Percentiles rank a stretch among this genome's conserved stretches.
Evolutionary conservation across 1,284 basidiomycete genomes (phyloP).

Genomic region (Exobasidium cylindrosporum): DNA sequence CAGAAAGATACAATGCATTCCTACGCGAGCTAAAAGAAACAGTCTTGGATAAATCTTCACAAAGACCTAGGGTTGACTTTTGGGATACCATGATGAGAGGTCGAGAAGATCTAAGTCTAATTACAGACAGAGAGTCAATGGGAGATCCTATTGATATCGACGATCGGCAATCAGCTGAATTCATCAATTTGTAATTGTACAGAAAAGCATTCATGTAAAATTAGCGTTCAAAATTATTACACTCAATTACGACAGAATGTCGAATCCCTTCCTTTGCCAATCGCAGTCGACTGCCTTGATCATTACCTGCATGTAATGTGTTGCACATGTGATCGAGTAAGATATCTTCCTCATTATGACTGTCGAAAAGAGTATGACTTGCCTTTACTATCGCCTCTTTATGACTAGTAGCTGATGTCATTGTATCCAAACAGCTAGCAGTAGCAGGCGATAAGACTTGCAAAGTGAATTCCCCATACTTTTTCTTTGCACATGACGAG

Average conservation of each 20-base stretch:
- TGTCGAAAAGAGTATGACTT: too few relatives aligned
- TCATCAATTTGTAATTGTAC: slow-evolving; percentile 12
- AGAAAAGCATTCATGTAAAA: too few relatives aligned
- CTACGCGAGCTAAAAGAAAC: slow-evolving; percentile 13
- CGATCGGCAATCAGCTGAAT: slow-evolving; percentile 13
- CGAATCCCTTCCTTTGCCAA: too few relatives aligned
- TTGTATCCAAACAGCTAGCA: neutral
- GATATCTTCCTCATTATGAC: too few relatives aligned
- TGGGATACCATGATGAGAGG: slow-evolving; percentile 14
- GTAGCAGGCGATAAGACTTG: neutral
- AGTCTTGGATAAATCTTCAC: neutral
- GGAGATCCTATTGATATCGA: neutral
- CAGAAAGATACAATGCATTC: slow-evolving; percentile 8
- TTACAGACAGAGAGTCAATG: slow-evolving; percentile 14
- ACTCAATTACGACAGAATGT: too few relatives aligned
- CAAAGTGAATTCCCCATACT: neutral
- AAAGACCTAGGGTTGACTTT: slow-evolving; percentile 5
- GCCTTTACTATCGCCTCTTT: neutral
- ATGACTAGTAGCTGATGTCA: neutral
- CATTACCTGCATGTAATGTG: too few relatives aligned
- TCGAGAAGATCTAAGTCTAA: slow-evolving; percentile 8
- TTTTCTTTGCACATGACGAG: neutral
- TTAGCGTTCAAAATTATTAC: too few relatives aligned
- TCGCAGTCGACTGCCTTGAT: too few relatives aligned
- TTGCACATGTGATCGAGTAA: too few relatives aligned